These are phyloP conservation scores for Fragilariopsis cylindrus DNA, from an alignment of 108 stramenopile species.

Conservation along the genomic window DNA sequence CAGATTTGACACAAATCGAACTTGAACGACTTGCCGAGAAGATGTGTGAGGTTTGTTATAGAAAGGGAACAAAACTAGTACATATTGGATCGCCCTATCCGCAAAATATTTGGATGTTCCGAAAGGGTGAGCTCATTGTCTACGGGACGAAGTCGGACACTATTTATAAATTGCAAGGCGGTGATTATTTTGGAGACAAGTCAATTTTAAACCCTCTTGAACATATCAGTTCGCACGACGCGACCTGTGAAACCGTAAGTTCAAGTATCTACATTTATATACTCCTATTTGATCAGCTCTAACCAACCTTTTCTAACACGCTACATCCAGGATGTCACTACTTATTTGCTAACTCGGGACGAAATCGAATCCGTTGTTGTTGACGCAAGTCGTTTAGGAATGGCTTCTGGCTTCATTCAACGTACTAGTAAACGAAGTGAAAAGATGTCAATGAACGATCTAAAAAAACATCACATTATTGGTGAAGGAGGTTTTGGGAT, in stretches of 20 bases:
- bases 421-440: slow-evolving; percentile 25
- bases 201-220: slow-evolving; percentile 21
- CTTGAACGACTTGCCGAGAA: slow-evolving; percentile 59
- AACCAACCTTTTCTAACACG: no score
- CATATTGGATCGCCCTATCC: slow-evolving; percentile 52
- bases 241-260: slow-evolving; percentile 37
- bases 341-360: slow-evolving; percentile 58
- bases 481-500: slow-evolving; percentile 83
- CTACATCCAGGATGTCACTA: slow-evolving; percentile 26
- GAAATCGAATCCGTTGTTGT: slow-evolving; percentile 61
- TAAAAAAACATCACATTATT: slow-evolving; percentile 62
- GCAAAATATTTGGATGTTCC: slow-evolving; percentile 62
- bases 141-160: slow-evolving; percentile 45
- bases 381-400: slow-evolving; percentile 48
- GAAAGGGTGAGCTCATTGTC: slow-evolving; percentile 51
- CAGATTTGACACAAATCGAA: slow-evolving; percentile 56
- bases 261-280: no score
- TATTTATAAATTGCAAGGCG: slow-evolving; percentile 47
- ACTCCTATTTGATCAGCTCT: slow-evolving; percentile 40
- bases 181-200: slow-evolving; percentile 70
- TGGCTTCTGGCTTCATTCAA: slow-evolving; percentile 30
- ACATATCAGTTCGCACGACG: slow-evolving; percentile 37
- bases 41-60: slow-evolving; percentile 54
- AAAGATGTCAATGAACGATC: slow-evolving; percentile 28
- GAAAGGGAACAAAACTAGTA: slow-evolving; percentile 48